Evolutionary conservation across 257 asterid species (phyloP), one percentile per base, ranked within the genome.

Genomic region (Nicotiana tomentosiformis): DNA sequence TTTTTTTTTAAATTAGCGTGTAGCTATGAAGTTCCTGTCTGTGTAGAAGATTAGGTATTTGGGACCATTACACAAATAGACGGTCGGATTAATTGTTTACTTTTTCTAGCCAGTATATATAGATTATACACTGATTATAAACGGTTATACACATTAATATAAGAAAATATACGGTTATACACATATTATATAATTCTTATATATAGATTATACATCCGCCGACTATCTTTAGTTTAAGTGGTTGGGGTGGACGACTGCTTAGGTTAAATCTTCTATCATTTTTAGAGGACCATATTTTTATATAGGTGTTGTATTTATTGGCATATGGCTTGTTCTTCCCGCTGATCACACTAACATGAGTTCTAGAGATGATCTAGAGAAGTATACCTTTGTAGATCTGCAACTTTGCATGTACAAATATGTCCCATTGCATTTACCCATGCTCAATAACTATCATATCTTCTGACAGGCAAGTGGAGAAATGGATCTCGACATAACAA

Each of bases 401-500:
- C 43, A 46, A 23, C 37, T 72, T 53, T 23, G 61, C 23, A 3
- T 72, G 79, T 23, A 72, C 15, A 72, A 65, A 65, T 65, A 29
- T 65, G n/a, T 29, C 11, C 29, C 64, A 20, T 10, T 78, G 67
- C 37, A 78, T 10, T 57, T 32, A 10, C 57, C 20, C 35, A 30
- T 15, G 30, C 53, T 53, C 8, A 61, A 61, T 84, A 65, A 57
- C 46, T 58, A 49, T 76, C 65, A 51, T 78, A 16, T 62, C 80
- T 8, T n/a, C 80, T 57, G 70, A 86, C 89, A 94, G 97, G 94
- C 90, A 70, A 94, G 97, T 79, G 99, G 98, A 77, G 87, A 92
- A 14, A 93, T 95, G 97, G 98, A 95, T 83, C 88, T 95, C 88
- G 99, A 95, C 51, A 94, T 95, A 88, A 94, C 97, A 1, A 92